These are phyloP conservation scores for Alternaria infectoria DNA, from an alignment of 2,329 filamentous ascomycete genomes.

Conservation along the genomic window DNA sequence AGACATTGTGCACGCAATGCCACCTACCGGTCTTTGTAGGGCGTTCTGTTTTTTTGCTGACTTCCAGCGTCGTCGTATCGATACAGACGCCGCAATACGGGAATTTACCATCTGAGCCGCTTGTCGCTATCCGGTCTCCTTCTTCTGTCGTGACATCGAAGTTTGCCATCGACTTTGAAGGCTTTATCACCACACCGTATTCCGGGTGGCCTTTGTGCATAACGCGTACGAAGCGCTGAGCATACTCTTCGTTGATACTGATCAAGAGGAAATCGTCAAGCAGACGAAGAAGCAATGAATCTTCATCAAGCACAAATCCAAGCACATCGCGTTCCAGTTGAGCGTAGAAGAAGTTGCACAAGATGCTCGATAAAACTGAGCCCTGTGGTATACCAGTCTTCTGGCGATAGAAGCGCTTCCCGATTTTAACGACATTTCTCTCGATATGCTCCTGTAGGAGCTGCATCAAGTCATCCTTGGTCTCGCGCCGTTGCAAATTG, in stretches of 20 bases:
- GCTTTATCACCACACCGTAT: conserved; percentile 81
- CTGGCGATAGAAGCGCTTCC: conserved; percentile 87
- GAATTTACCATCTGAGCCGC: conserved; percentile 63
- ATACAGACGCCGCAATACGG: conserved; percentile 89
- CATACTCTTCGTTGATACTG: conserved; percentile 71
- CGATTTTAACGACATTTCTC: conserved; percentile 84
- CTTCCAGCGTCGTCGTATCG: conserved; percentile 74
- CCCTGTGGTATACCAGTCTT: conserved; percentile 91
- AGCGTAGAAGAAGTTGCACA: conserved; percentile 97
- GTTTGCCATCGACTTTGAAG: conserved; percentile 81
- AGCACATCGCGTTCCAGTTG: conserved; percentile 77
- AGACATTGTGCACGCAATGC: not conserved
- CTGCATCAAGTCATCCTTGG: conserved; percentile 66
- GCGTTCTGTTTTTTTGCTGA: conserved; percentile 71
- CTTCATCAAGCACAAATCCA: conserved; percentile 65
- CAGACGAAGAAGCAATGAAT: conserved; percentile 76
- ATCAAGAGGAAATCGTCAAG: conserved; percentile 95
- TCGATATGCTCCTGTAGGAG: conserved; percentile 81
- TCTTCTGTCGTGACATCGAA: conserved; percentile 71
- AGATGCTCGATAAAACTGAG: conserved; percentile 80
- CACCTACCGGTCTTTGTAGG: conserved; percentile 57
- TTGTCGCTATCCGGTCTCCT: conserved; percentile 40
- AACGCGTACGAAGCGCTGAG: conserved; percentile 72
- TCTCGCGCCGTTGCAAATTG: conserved; percentile 63
- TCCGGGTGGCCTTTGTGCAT: conserved; percentile 81